Evolutionary conservation across 306 rosid species (phyloP), one percentile per base, ranked within the genome.

Genomic region (Arachis stenosperma): DNA sequence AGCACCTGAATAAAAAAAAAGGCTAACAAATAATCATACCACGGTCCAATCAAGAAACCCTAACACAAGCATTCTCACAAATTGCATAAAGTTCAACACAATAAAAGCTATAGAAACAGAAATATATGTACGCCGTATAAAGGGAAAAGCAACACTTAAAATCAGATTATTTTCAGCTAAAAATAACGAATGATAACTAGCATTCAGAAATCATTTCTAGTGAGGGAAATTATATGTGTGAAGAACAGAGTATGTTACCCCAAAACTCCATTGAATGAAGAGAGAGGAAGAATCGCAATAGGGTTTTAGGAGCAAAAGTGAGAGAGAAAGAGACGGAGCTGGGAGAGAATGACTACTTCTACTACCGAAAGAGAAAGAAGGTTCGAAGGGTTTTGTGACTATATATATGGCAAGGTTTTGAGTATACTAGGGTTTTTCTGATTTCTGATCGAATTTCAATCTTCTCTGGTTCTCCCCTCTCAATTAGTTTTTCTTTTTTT

Each of bases 231-330:
- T 8, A 15, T 42, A 22, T 9, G n/a, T 53, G 27, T 14, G 44
- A 17, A 39, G 36, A 51, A 5, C 3, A 6, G 61, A 47, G 36
- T 37, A 54, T 37, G 55, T 75, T 81, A 92, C 98, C 98, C 98
- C 98, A 92, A 66, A 92, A 92, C 85, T 90, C 95, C 98, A 92
- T 92, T 41, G 61, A 9, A 40, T 2, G 14, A 8, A 22, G 9
- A 1, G 70, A 65, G 66, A 68, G 11, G 44, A 3, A 53, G 13
- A 30, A 50, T 84, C 47, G 5, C 54, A 53, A 7, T 48, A 77
- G 79, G 84, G 79, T 51, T 74, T 65, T 33, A 62, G 67, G 57
- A 66, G 79, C 0, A 48, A 46, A 36, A 37, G 7, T 2, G 12
- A 8, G 6, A 5, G 8, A 54, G 71, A 27, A 51, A 72, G 53